Conservation (phyloP, 208 protist genomes). For the Ichthyophonus hoferi region DNA sequence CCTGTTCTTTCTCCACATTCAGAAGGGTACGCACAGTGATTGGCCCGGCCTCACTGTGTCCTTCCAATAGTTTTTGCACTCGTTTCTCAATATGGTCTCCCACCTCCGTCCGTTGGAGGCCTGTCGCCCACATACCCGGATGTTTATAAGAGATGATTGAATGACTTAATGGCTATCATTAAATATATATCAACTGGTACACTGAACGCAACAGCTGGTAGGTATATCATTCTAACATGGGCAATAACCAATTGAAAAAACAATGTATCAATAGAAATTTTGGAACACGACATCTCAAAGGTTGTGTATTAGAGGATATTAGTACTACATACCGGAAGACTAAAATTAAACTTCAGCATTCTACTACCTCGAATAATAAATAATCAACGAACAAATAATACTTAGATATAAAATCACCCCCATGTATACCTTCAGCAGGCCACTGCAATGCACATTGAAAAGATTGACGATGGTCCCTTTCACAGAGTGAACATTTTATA, state of each 20-base stretch:
- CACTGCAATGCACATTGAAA: not conserved
- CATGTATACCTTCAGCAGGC: not conserved
- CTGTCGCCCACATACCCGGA: not conserved
- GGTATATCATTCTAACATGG: no score
- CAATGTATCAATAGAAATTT: not conserved
- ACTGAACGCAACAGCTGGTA: not conserved
- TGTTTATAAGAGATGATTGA: not conserved
- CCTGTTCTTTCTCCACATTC: conserved; percentile 6
- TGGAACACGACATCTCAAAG: no score
- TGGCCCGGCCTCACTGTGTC: not conserved
- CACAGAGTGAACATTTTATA: not conserved
- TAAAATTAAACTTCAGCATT: not conserved
- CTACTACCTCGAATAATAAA: not conserved
- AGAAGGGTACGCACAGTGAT: not conserved
- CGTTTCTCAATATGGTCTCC: conserved; percentile 15
- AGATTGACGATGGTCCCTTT: not conserved
- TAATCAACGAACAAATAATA: not conserved
- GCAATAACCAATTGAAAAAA: not conserved
- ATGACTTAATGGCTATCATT: not conserved
- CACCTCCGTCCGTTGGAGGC: not conserved
- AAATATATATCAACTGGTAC: not conserved
- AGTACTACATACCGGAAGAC: not conserved
- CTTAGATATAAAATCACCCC: no score
- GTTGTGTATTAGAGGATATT: no score
- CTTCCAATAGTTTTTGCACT: conserved; percentile 1